phyloP scores from a whole-genome alignment of 129 eudicot genomes.

The Flaveria robusta region DNA sequence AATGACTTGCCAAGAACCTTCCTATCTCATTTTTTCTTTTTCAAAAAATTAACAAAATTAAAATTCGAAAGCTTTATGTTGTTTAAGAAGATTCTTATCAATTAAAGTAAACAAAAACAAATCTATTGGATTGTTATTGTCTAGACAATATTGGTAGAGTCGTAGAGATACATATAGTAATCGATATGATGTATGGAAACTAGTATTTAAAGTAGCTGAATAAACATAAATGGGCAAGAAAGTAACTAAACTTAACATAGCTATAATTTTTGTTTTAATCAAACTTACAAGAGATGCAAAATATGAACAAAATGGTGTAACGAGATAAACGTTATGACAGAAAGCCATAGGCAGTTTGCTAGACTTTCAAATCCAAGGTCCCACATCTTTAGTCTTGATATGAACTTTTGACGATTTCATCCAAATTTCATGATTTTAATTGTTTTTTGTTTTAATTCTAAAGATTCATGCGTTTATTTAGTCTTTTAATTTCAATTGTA shows the following conservation, averaged over 20 bases:
- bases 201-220: not conserved
- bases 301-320: not conserved
- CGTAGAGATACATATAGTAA: not conserved
- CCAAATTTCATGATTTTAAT: no score
- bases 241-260: not conserved
- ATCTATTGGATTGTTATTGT: not conserved
- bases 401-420: no score
- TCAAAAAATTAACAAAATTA: not conserved
- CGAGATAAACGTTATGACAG: not conserved
- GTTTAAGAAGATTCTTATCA: not conserved
- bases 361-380: no score
- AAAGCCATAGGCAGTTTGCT: no score
- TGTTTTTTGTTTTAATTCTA: no score
- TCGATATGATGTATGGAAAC: not conserved
- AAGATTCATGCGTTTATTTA: not conserved
- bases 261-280: not conserved
- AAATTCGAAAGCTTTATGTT: not conserved
- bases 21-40: not conserved
- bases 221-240: not conserved
- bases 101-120: not conserved
- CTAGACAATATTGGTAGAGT: not conserved
- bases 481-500: not conserved
- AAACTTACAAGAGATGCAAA: not conserved
- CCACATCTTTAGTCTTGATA: no score
- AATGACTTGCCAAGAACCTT: conserved; percentile 30